phyloP scores from a whole-genome alignment of 2,329 filamentous ascomycete genomes.

The Nothopassalora personata region DNA sequence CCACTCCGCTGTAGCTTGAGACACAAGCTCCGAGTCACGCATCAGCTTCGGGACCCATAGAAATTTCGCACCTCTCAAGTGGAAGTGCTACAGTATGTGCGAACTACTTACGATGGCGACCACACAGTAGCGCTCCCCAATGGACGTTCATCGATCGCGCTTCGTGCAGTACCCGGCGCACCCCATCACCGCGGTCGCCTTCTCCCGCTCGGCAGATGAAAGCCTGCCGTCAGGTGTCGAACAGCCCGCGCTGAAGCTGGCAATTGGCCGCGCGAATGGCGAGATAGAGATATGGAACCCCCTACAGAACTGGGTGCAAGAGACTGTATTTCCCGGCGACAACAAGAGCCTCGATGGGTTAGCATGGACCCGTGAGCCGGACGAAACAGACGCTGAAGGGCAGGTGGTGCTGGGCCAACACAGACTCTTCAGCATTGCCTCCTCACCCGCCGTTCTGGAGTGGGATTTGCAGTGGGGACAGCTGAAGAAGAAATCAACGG shows the following conservation, averaged over 20 bases:
- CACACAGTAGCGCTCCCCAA: slow-evolving; percentile 36
- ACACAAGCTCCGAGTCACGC: not conserved
- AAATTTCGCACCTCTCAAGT: not conserved
- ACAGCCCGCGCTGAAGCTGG: slow-evolving; percentile 63
- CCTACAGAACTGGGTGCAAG: slow-evolving; percentile 80
- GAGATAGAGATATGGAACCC: slow-evolving; percentile 99
- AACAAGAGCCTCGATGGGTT: slow-evolving; percentile 78
- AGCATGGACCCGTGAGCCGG: slow-evolving; percentile 82
- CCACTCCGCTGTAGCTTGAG: not conserved
- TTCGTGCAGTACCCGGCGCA: slow-evolving; percentile 90
- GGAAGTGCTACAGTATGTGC: too few relatives aligned
- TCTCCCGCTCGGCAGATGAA: slow-evolving; percentile 66
- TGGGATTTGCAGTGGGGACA: slow-evolving; percentile 82
- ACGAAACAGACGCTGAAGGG: slow-evolving; percentile 61
- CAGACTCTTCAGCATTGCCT: slow-evolving; percentile 92
- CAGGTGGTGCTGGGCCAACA: slow-evolving; percentile 63
- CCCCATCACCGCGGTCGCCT: slow-evolving; percentile 89
- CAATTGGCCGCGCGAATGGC: slow-evolving; percentile 86
- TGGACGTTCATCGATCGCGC: slow-evolving; percentile 96
- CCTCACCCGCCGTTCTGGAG: slow-evolving; percentile 85
- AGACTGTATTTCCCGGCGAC: slow-evolving; percentile 69
- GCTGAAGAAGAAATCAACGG: slow-evolving; percentile 75
- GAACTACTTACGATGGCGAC: not conserved
- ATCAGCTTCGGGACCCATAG: not conserved
- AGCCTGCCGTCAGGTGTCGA: slow-evolving; percentile 36